These are phyloP conservation scores for Pleurozium schreberi DNA, from an alignment of 225 moss, liverwort and hornwort genomes.

Conservation along the genomic window DNA sequence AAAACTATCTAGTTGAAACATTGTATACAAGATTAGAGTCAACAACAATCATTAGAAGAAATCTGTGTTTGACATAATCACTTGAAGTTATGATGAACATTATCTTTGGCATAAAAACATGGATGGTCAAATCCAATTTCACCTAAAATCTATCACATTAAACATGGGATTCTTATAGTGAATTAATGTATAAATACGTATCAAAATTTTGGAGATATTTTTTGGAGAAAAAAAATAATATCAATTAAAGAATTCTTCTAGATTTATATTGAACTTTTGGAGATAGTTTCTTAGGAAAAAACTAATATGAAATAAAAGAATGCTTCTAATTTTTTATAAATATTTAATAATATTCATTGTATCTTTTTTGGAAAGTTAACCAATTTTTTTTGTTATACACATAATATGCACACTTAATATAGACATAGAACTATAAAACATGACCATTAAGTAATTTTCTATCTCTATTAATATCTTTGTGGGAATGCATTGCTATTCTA, in stretches of 20 bases:
- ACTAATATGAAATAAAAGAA: too few species aligned
- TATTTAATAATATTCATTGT: background rate
- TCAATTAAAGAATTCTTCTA: too few species aligned
- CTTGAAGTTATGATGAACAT: too few species aligned
- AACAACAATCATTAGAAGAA: accelerated
- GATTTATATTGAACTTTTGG: too few species aligned
- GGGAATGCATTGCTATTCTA: accelerated
- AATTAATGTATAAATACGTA: too few species aligned
- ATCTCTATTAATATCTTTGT: background rate
- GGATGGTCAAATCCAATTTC: too few species aligned
- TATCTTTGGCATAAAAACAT: too few species aligned
- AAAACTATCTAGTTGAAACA: background rate
- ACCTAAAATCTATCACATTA: too few species aligned
- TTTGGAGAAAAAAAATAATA: background rate
- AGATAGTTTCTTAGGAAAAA: background rate
- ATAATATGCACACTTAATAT: background rate
- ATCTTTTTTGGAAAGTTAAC: too few species aligned
- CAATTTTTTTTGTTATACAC: background rate
- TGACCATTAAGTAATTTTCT: background rate
- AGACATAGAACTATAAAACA: background rate
- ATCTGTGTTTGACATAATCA: too few species aligned
- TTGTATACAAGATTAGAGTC: accelerated
- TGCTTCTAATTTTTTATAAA: accelerated
- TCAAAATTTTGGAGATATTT: too few species aligned
- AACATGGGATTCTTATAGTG: too few species aligned